phyloP scores from a whole-genome alignment of 192 early-diverging fungal species.

The Gigaspora rosea region DNA sequence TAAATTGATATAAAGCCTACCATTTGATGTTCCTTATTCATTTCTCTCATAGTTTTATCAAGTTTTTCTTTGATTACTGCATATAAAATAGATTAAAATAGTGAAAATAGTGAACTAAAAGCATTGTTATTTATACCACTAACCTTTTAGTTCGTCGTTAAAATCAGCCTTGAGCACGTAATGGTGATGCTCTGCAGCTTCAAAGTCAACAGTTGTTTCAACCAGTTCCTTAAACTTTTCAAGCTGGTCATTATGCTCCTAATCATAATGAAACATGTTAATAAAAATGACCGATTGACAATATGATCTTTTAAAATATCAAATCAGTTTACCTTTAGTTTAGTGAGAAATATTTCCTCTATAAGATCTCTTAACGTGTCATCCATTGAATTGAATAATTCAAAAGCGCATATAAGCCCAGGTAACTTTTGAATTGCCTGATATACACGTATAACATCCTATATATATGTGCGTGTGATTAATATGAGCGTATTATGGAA shows the following conservation, averaged over 20 bases:
- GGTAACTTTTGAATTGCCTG: constrained; percentile 80
- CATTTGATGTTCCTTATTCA: constrained; percentile 62
- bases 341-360: constrained; percentile 51
- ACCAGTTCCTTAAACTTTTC: constrained; percentile 77
- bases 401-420: constrained; percentile 58
- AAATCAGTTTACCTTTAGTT: constrained; percentile 45
- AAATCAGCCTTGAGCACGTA: constrained; percentile 87
- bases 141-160: constrained; percentile 72
- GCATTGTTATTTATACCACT: constrained; percentile 5
- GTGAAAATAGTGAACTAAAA: constrained; percentile 19
- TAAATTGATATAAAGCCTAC: constrained; percentile 38
- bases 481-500: neutral
- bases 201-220: constrained; percentile 88
- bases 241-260: constrained; percentile 58
- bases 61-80: constrained; percentile 53
- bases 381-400: constrained; percentile 45
- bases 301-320: neutral
- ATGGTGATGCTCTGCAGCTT: constrained; percentile 82
- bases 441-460: constrained; percentile 89
- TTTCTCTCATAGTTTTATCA: constrained; percentile 50
- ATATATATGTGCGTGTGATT: neutral
- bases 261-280: neutral
- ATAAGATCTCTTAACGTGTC: constrained; percentile 49
- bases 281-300: neutral
- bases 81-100: constrained; percentile 17